Evolutionary conservation across 78 protist genomes (phyloP).

Genomic region (Dictyostelium firmibasis): DNA sequence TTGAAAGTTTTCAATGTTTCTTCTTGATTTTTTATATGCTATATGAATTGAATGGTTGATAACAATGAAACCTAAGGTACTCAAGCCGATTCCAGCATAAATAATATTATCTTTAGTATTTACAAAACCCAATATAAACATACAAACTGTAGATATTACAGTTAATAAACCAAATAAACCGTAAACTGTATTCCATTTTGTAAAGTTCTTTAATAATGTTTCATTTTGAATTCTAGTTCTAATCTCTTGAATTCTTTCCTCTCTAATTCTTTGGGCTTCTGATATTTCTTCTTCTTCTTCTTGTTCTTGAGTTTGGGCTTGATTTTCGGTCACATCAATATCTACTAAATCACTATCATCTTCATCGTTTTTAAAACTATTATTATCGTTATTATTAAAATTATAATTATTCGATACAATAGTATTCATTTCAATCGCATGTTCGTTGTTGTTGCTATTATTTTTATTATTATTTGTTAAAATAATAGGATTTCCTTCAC

Average conservation of each 20-base stretch:
- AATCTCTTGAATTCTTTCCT: not conserved
- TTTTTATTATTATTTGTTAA: not conserved
- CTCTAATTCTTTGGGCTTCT: not conserved
- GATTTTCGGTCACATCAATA: not conserved
- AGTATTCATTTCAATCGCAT: not conserved
- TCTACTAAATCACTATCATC: not conserved
- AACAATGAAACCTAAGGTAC: slow-evolving; percentile 44
- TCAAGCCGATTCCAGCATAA: slow-evolving; percentile 32
- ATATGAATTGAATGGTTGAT: slow-evolving; percentile 64
- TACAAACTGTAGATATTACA: slow-evolving; percentile 12
- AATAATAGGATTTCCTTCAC: not conserved
- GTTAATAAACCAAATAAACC: slow-evolving; percentile 12
- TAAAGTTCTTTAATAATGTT: slow-evolving; percentile 24
- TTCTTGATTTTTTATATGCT: slow-evolving; percentile 53
- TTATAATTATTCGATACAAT: not conserved
- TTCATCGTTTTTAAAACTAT: not conserved
- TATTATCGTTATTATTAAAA: not conserved
- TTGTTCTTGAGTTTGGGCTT: not conserved
- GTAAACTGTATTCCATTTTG: slow-evolving; percentile 14
- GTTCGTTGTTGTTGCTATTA: not conserved
- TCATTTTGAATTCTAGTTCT: not conserved
- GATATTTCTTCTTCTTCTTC: not conserved
- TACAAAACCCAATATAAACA: slow-evolving; percentile 49
- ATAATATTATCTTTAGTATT: slow-evolving; percentile 33
- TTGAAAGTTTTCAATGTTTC: slow-evolving; percentile 7